Conservation (phyloP, 2,329 filamentous ascomycete species). For the Beauveria pseudobassiana region DNA sequence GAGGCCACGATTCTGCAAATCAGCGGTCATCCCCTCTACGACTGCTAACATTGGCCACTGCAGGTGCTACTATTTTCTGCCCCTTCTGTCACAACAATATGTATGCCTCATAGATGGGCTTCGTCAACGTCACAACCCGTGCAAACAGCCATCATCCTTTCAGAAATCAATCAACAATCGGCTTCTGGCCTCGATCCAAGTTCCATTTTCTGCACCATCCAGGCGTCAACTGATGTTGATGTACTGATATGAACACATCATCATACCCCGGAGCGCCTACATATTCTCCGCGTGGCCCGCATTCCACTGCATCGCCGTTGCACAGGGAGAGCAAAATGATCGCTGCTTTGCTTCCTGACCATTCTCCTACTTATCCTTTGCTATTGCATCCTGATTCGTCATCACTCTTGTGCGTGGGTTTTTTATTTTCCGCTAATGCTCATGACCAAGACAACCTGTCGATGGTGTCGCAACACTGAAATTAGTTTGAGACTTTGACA, state of each 20-base stretch:
- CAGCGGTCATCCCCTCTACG: neutral
- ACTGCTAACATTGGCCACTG: neutral
- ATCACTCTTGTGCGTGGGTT: too few relatives aligned
- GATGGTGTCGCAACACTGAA: neutral
- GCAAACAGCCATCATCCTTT: too few relatives aligned
- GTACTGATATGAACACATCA: too few relatives aligned
- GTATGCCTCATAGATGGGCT: too few relatives aligned
- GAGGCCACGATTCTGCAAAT: neutral
- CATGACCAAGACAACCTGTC: neutral
- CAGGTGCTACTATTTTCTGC: too few relatives aligned
- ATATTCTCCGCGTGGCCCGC: neutral
- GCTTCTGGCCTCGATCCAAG: too few relatives aligned
- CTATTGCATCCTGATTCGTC: neutral
- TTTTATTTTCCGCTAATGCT: neutral
- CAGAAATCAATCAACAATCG: too few relatives aligned
- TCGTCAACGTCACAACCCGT: too few relatives aligned
- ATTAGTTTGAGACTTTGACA: conserved; percentile 1
- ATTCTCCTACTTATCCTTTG: neutral
- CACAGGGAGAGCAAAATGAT: neutral
- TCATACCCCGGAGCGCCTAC: neutral
- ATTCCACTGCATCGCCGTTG: conserved; percentile 1
- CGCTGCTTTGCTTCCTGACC: neutral
- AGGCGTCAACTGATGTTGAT: too few relatives aligned
- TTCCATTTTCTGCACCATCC: too few relatives aligned
- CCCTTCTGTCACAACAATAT: neutral